These are phyloP conservation scores for Verruconis gallopava DNA, from an alignment of 2,329 filamentous ascomycete species.

Conservation along the genomic window DNA sequence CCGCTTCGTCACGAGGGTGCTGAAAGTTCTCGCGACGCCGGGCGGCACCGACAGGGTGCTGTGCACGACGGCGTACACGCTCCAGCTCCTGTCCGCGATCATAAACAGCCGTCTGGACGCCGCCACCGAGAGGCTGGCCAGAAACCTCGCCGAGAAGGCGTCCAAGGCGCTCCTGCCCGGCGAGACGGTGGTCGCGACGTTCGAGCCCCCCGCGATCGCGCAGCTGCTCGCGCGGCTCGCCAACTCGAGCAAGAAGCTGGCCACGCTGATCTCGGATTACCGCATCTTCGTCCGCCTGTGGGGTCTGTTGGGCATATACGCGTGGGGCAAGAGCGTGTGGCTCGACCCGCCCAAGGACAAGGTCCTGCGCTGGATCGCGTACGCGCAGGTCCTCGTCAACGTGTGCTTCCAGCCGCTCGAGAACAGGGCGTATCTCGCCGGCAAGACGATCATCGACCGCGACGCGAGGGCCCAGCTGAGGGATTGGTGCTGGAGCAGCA, in stretches of 20 bases:
- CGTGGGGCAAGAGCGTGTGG: constrained; percentile 40
- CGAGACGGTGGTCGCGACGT: constrained; percentile 26
- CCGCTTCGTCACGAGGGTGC: constrained; percentile 21
- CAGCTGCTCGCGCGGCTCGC: constrained; percentile 7
- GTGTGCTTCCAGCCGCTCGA: constrained; percentile 66
- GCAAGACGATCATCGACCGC: constrained; percentile 51
- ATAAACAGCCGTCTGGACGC: constrained; percentile 24
- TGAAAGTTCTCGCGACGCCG: constrained; percentile 26
- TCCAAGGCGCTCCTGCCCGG: constrained; percentile 27
- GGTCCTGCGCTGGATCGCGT: constrained; percentile 41
- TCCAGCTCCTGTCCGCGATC: constrained; percentile 27
- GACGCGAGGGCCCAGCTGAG: constrained; percentile 35
- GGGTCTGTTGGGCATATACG: constrained; percentile 61
- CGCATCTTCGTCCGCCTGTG: constrained; percentile 65
- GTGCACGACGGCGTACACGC: constrained; percentile 31
- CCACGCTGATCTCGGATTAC: constrained; percentile 54
- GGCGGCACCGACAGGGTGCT: constrained; percentile 28
- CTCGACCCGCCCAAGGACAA: constrained; percentile 25
- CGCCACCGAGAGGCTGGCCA: constrained; percentile 23
- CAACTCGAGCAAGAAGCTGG: constrained; percentile 21
- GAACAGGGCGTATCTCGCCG: constrained; percentile 66
- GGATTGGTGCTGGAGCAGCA: constrained; percentile 59
- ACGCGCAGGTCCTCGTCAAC: constrained; percentile 55
- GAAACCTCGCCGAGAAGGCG: constrained; percentile 25
- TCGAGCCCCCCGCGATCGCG: constrained; percentile 26